Evolutionary conservation across 2,329 filamentous ascomycete genomes (phyloP).

Genomic region (Botrytis aclada): DNA sequence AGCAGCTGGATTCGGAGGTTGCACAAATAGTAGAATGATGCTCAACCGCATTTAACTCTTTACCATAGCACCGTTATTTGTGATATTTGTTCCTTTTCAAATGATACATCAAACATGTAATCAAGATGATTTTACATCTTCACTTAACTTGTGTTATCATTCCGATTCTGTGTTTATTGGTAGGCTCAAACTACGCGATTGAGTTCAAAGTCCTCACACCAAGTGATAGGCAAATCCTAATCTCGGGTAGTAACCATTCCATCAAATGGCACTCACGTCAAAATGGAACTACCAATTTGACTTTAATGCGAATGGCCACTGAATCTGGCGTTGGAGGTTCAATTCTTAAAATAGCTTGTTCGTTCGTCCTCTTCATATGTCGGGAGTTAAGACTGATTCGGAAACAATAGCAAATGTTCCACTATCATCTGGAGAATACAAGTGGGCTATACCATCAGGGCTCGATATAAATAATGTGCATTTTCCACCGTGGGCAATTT

Average conservation of each 20-base stretch:
- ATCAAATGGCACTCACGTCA: not conserved
- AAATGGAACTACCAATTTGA: not conserved
- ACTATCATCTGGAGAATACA: not conserved
- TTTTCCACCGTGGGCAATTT: slow-evolving; percentile 13
- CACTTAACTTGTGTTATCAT: not conserved
- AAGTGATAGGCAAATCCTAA: not conserved
- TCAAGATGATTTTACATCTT: not conserved
- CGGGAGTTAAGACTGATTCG: not conserved
- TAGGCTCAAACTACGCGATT: not conserved
- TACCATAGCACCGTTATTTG: not conserved
- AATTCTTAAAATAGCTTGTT: slow-evolving; percentile 9
- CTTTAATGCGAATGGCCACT: not conserved
- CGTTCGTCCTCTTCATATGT: not conserved
- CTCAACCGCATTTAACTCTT: not conserved
- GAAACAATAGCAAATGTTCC: slow-evolving; percentile 3
- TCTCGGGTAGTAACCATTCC: not conserved
- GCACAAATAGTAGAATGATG: not conserved
- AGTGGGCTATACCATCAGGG: slow-evolving; percentile 5
- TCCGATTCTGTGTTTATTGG: not conserved
- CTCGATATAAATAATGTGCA: slow-evolving; percentile 17
- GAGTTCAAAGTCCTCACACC: slow-evolving; percentile 9
- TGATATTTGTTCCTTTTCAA: not conserved
- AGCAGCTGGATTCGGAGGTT: not conserved
- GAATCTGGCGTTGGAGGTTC: not conserved
- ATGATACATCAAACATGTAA: not conserved